These are phyloP conservation scores for Trichomonas vaginalis DNA, from an alignment of 208 protist genomes.

Conservation along the genomic window DNA sequence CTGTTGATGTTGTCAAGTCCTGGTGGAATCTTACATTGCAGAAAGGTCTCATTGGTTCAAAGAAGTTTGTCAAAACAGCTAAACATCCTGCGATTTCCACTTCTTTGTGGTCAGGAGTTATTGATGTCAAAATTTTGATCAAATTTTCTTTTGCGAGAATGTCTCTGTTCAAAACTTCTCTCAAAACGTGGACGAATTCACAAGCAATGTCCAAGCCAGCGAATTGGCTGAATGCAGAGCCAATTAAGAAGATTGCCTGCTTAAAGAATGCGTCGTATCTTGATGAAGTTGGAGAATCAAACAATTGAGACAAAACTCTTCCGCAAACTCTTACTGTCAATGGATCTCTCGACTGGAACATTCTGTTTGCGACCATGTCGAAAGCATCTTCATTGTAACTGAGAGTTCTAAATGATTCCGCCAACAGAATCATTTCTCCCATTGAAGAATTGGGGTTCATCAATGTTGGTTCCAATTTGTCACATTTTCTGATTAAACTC, in stretches of 20 bases:
- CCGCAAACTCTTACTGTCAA: neutral
- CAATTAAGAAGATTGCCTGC: neutral
- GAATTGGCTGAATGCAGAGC: neutral
- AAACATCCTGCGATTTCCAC: neutral
- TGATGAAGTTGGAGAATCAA: neutral
- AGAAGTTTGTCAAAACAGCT: neutral
- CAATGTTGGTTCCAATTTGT: neutral
- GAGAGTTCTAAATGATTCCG: neutral
- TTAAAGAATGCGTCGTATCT: neutral
- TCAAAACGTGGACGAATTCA: neutral
- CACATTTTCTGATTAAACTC: neutral
- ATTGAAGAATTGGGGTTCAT: neutral
- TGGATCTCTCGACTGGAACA: neutral
- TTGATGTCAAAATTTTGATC: neutral
- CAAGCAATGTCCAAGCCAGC: neutral
- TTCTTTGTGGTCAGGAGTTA: neutral
- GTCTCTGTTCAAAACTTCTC: neutral
- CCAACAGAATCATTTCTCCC: neutral
- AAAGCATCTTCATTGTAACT: neutral
- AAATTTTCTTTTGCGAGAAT: neutral
- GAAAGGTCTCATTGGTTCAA: neutral
- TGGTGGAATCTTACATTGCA: neutral
- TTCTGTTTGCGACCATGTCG: neutral
- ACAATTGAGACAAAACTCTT: neutral
- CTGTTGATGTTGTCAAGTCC: neutral